Evolutionary conservation across 441 rosid genomes (phyloP).

Genomic region (Heliophila coronopifolia): DNA sequence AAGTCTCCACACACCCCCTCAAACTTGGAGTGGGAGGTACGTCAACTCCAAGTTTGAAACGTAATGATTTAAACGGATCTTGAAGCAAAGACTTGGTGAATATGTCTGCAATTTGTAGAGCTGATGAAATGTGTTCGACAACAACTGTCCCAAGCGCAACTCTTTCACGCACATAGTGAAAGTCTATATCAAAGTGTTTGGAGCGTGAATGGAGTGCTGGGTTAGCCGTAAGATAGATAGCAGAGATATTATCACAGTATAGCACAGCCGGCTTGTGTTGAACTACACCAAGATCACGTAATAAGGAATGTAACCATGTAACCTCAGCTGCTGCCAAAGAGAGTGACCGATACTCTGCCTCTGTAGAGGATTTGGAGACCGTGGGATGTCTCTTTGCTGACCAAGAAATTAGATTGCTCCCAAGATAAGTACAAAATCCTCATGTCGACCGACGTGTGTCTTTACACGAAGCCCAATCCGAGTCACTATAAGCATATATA

Average conservation of each 20-base stretch:
- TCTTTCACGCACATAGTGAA: not conserved
- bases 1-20: no score
- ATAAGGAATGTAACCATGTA: not conserved
- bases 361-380: not conserved
- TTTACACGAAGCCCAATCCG: not conserved
- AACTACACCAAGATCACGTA: not conserved
- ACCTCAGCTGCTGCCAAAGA: not conserved
- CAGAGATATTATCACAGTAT: not conserved
- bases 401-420: not conserved
- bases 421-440: not conserved
- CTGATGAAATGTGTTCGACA: not conserved
- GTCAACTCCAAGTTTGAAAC: no score
- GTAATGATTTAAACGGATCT: no score
- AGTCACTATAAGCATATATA: not conserved
- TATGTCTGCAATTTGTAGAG: no score
- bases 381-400: not conserved
- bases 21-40: no score
- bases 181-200: not conserved
- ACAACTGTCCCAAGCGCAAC: not conserved
- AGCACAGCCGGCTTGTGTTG: not conserved
- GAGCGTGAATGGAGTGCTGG: not conserved
- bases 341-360: not conserved
- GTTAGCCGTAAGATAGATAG: not conserved
- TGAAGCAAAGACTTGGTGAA: no score
- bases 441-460: not conserved